These are phyloP conservation scores for Rubus idaeus DNA, from an alignment of 306 rosid species.

Conservation along the genomic window DNA sequence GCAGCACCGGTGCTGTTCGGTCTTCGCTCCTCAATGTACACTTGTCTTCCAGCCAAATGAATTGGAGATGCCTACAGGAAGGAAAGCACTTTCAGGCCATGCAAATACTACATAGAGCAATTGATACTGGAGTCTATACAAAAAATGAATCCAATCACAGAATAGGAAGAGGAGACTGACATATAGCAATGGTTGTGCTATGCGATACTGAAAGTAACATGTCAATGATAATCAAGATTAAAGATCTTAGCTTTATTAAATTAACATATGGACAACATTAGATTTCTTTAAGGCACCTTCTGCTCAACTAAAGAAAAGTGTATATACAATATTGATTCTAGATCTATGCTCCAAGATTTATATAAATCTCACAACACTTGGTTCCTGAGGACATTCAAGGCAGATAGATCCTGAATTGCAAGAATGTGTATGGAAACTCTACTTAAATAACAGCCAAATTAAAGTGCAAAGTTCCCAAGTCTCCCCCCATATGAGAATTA, in stretches of 20 bases:
- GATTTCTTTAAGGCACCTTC: background rate
- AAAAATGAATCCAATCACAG: background rate
- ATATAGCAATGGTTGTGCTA: background rate
- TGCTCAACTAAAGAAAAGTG: background rate
- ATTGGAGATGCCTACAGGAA: constrained; percentile 82
- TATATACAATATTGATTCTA: background rate
- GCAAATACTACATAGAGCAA: background rate
- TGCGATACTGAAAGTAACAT: background rate
- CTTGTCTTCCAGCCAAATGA: constrained; percentile 83
- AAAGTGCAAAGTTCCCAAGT: background rate
- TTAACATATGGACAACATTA: background rate
- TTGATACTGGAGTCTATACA: background rate
- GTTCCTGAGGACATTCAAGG: background rate
- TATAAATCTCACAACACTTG: background rate
- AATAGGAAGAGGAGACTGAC: background rate
- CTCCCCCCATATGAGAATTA: background rate
- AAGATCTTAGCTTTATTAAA: background rate
- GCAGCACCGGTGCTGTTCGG: constrained; percentile 63
- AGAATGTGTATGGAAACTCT: background rate
- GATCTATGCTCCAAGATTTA: background rate
- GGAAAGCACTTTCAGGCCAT: constrained; percentile 21
- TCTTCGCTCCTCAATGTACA: constrained; percentile 88
- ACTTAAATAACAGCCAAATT: background rate
- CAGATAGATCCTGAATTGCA: background rate
- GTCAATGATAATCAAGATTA: background rate